Conservation (phyloP, 1,284 basidiomycete species). For the Tilletia indica region DNA sequence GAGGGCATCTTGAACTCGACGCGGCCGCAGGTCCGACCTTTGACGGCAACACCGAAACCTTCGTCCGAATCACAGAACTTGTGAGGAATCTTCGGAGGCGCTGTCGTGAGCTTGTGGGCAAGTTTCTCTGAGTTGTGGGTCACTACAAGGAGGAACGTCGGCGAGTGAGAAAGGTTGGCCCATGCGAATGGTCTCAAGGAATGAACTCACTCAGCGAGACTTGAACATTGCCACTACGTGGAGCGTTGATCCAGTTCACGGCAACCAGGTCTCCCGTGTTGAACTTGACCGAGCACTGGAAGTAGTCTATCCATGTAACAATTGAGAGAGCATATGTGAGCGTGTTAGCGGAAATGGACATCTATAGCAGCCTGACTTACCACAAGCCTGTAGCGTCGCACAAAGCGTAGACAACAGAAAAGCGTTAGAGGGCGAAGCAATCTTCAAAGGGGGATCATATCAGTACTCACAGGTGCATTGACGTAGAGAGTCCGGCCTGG, state of each 20-base stretch:
- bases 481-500: conserved; percentile 1
- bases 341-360: no score
- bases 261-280: not conserved
- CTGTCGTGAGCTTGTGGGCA: conserved; percentile 1
- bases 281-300: conserved; percentile 7
- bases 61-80: conserved; percentile 7
- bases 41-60: not conserved
- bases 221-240: conserved; percentile 9
- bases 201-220: not conserved
- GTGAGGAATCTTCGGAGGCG: not conserved
- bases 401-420: not conserved
- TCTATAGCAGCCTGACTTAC: no score
- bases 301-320: not conserved
- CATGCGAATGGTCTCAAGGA: no score
- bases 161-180: no score
- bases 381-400: not conserved
- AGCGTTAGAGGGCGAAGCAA: no score
- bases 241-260: conserved; percentile 10
- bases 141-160: not conserved
- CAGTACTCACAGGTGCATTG: not conserved
- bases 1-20: conserved; percentile 16
- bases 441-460: no score
- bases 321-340: no score
- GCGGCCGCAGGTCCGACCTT: conserved; percentile 3
- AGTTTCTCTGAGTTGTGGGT: not conserved